phyloP scores from a whole-genome alignment of 805 yeast genomes.

The Spathaspora arborariae region DNA sequence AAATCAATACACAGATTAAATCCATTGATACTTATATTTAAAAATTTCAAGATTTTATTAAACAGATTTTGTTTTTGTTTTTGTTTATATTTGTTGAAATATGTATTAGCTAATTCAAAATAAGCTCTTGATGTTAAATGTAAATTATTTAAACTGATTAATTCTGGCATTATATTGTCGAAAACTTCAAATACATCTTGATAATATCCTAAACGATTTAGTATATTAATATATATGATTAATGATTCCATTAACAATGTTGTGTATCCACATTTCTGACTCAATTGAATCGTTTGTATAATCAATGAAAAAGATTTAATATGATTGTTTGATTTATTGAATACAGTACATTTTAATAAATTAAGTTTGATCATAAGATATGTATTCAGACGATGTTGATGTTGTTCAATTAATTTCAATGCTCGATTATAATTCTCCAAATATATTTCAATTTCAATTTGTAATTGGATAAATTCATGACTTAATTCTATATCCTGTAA shows the following conservation, averaged over 20 bases:
- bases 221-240: conserved; percentile 41
- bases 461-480: conserved; percentile 23
- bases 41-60: conserved; percentile 30
- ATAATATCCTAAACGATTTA: conserved; percentile 37
- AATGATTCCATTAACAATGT: conserved; percentile 45
- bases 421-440: conserved; percentile 30
- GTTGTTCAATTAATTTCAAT: conserved; percentile 18
- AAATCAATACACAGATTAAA: conserved; percentile 38
- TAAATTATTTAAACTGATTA: conserved; percentile 37
- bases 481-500: conserved; percentile 27
- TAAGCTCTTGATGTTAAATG: conserved; percentile 34
- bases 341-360: conserved; percentile 43
- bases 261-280: conserved; percentile 44
- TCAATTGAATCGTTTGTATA: conserved; percentile 45
- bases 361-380: conserved; percentile 45
- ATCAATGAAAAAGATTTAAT: conserved; percentile 49
- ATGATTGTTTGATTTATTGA: conserved; percentile 41
- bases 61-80: conserved; percentile 14
- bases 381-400: conserved; percentile 23
- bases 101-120: conserved; percentile 24
- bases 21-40: conserved; percentile 43
- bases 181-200: conserved; percentile 44
- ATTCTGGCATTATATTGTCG: conserved; percentile 39
- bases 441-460: conserved; percentile 26
- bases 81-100: conserved; percentile 2